Conservation (phyloP, 306 rosid genomes). For the Crotalaria pallida region DNA sequence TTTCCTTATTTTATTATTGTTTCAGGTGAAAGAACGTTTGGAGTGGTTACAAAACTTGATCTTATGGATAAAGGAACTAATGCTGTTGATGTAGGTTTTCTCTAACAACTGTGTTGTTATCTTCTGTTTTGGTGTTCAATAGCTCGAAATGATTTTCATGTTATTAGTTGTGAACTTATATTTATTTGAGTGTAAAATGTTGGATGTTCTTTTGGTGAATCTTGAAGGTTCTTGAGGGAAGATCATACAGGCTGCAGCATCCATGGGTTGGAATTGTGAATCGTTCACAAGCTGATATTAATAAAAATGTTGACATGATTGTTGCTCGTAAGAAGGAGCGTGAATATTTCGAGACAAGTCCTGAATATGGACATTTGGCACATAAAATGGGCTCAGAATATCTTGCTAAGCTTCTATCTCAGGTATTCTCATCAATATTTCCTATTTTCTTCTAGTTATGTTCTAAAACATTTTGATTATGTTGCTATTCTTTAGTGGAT, state of each 20-base stretch:
- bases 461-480: neutral
- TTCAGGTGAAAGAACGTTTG: slow-evolving; percentile 97
- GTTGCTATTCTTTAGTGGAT: neutral
- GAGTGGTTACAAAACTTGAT: slow-evolving; percentile 95
- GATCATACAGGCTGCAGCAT: slow-evolving; percentile 87
- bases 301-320: slow-evolving; percentile 90
- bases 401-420: slow-evolving; percentile 94
- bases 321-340: slow-evolving; percentile 87
- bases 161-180: slow-evolving; percentile 8
- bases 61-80: slow-evolving; percentile 98
- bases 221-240: slow-evolving; percentile 89
- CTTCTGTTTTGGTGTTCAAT: slow-evolving; percentile 18
- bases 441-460: neutral
- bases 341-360: slow-evolving; percentile 93
- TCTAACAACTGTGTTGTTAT: slow-evolving; percentile 6
- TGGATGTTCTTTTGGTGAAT: slow-evolving; percentile 26
- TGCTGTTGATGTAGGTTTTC: slow-evolving; percentile 78
- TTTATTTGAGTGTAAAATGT: slow-evolving; percentile 11
- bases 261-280: slow-evolving; percentile 99
- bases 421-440: slow-evolving; percentile 43
- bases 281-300: slow-evolving; percentile 98
- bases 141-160: slow-evolving; percentile 7
- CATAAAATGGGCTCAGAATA: slow-evolving; percentile 98
- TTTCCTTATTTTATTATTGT: neutral
- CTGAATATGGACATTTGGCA: slow-evolving; percentile 94